A percentile compares a stretch with the other conserved stretches of the same genome.
Conservation (phyloP, 306 rosid genomes). For the Quercus mongolica region DNA sequence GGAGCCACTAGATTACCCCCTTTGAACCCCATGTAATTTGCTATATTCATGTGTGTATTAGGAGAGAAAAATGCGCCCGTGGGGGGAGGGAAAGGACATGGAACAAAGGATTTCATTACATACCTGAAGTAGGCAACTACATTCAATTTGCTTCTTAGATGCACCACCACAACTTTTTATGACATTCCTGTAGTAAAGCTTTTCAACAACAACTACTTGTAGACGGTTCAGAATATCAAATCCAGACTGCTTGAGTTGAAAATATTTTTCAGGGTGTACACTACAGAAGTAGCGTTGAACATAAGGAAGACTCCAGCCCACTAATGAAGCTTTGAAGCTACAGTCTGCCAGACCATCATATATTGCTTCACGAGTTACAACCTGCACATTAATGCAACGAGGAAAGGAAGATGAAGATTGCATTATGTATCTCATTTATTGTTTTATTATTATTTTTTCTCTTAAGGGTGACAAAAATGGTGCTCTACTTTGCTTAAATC, state of each 20-base stretch:
- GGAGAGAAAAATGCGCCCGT: too few relatives aligned
- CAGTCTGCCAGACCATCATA: conserved; percentile 54
- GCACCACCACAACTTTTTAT: conserved; percentile 48
- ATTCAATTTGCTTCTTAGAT: conserved; percentile 56
- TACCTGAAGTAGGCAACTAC: conserved; percentile 81
- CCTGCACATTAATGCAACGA: conserved; percentile 47
- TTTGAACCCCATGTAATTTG: too few relatives aligned
- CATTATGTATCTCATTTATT: background rate
- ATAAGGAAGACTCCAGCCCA: conserved; percentile 85
- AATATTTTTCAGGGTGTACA: conserved; percentile 51
- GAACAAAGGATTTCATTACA: conserved; percentile 2
- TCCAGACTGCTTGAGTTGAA: conserved; percentile 66
- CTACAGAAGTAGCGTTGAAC: conserved; percentile 79
- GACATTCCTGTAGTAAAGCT: conserved; percentile 70
- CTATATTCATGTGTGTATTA: too few relatives aligned
- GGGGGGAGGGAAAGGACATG: background rate
- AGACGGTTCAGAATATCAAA: conserved; percentile 43
- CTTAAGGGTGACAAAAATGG: background rate
- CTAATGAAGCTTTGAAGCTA: conserved; percentile 51
- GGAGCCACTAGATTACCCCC: too few relatives aligned
- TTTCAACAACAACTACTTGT: conserved; percentile 71
- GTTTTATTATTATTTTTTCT: background rate
- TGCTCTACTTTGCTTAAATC: background rate
- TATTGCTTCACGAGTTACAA: conserved; percentile 81
- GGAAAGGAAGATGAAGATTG: background rate